Evolutionary conservation across 441 rosid species (phyloP).

Genomic region (Adansonia grandidieri): DNA sequence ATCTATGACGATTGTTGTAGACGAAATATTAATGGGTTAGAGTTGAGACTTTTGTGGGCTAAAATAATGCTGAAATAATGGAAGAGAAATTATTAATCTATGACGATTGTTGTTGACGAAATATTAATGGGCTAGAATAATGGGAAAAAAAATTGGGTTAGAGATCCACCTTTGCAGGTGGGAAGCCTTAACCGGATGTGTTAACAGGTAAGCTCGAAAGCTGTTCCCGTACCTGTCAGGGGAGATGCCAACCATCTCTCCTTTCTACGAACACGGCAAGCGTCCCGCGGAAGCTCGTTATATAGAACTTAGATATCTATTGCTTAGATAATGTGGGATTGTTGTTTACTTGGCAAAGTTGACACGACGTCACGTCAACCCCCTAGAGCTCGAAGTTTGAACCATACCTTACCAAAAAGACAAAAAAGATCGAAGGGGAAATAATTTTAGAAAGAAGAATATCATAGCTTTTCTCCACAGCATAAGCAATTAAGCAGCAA

Average conservation of each 20-base stretch:
- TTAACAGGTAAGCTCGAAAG: slow-evolving; percentile 40
- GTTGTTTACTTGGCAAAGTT: too few relatives aligned
- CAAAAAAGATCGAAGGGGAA: too few relatives aligned
- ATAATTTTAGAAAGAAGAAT: background rate
- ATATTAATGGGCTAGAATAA: too few relatives aligned
- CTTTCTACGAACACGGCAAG: slow-evolving; percentile 37
- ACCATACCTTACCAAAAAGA: background rate
- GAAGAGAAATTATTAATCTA: too few relatives aligned
- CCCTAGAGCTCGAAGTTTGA: too few relatives aligned
- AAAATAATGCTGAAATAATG: too few relatives aligned
- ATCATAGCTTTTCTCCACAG: background rate
- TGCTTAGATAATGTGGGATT: background rate
- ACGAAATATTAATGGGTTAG: too few relatives aligned
- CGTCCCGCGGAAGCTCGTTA: fast-evolving
- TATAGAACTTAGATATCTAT: background rate
- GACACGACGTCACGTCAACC: too few relatives aligned
- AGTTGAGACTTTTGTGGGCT: too few relatives aligned
- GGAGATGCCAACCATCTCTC: slow-evolving; percentile 80
- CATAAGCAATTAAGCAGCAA: background rate
- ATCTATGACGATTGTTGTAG: too few relatives aligned
- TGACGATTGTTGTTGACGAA: too few relatives aligned
- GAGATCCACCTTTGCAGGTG: slow-evolving; percentile 42
- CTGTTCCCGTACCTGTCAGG: slow-evolving; percentile 57
- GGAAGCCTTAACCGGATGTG: slow-evolving; percentile 59
- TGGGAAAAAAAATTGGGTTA: slow-evolving; percentile 33